Evolutionary conservation across 2,329 filamentous ascomycete species (phyloP), one percentile per base, ranked within the genome.

Genomic region (Onygenales sp.): DNA sequence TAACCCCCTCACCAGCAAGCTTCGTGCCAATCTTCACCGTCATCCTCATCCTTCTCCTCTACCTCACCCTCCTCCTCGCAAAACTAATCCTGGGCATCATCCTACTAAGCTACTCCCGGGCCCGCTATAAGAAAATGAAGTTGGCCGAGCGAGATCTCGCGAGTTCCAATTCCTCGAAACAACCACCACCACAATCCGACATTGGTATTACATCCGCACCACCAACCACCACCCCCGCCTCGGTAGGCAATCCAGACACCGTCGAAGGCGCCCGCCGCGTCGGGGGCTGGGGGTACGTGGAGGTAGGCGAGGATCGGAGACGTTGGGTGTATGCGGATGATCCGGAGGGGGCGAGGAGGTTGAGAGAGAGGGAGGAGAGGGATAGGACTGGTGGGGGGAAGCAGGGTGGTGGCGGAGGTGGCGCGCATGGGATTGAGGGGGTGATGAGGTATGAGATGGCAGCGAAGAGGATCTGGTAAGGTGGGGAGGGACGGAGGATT

Each of bases 381-480:
- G 81, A 82, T 58, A 83, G 79, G 59, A 77, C 77, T 27, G 71
- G 67, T 55, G 72, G 77, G 37, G 73, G 73, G 51, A 77, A 77
- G 44, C 76, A 81, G 51, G 79, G 79, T 67, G 80, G 77, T 67
- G 84, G 74, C 67, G 81, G 71, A 67, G 83, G 62, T 53, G 61
- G 64, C 56, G 67, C 69, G 52, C 78, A 81, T 54, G 82, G 81
- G 66, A 82, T 82, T 70, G 86, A 78, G 63, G 82, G 73, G 66
- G 88, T 83, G 57, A 82, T 78, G 61, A 79, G 93, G 62, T 98
- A 96, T 73, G 89, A 90, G 66, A 96, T 97, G 93, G 85, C 90
- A 62, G 88, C 89, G 0, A 97, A 96, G 78, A 80, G 93, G 66
- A 98, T 98, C 62, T 98, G 93, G 93, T 97, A 61, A 68, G 13